These are phyloP conservation scores for Lanmaoa pseudosensibilis DNA, from an alignment of 768 basidiomycete genomes.

Conservation along the genomic window DNA sequence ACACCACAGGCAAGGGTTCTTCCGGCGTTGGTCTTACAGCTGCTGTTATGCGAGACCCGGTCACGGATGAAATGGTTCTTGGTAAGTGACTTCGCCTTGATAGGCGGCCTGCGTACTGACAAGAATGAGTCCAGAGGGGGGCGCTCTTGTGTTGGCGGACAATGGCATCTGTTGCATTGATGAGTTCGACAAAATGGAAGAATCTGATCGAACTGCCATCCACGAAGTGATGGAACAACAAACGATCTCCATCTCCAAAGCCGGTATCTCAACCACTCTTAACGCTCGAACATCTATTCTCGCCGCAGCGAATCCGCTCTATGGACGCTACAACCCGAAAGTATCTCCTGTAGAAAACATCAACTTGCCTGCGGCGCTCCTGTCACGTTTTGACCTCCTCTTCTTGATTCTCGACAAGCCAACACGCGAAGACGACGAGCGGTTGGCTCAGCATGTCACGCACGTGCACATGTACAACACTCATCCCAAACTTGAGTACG, in stretches of 20 bases:
- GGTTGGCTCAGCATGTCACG: slow-evolving; percentile 95
- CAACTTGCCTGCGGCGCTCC: slow-evolving; percentile 93
- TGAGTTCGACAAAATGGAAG: slow-evolving; percentile 99
- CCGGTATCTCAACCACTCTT: slow-evolving; percentile 96
- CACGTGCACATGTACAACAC: slow-evolving; percentile 96
- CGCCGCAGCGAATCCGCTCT: slow-evolving; percentile 96
- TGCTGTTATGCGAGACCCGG: slow-evolving; percentile 98
- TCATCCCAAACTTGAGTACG: slow-evolving; percentile 83
- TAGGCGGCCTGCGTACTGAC: slow-evolving; percentile 8
- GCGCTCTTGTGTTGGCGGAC: slow-evolving; percentile 97
- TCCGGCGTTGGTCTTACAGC: slow-evolving; percentile 99
- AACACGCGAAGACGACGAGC: slow-evolving; percentile 90
- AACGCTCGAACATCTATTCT: slow-evolving; percentile 97
- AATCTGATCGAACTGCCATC: slow-evolving; percentile 94
- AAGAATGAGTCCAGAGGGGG: slow-evolving; percentile 70
- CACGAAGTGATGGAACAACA: slow-evolving; percentile 99
- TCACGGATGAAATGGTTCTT: slow-evolving; percentile 98
- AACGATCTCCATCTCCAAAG: slow-evolving; percentile 99
- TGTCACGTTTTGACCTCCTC: slow-evolving; percentile 94
- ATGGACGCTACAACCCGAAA: slow-evolving; percentile 97
- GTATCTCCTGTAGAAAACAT: slow-evolving; percentile 98
- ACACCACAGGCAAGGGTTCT: slow-evolving; percentile 97
- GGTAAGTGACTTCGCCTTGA: slow-evolving; percentile 54
- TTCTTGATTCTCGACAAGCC: slow-evolving; percentile 98
- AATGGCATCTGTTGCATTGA: slow-evolving; percentile 99